Conservation (phyloP, 257 asterid species). For the Rubia yunnanensis region DNA sequence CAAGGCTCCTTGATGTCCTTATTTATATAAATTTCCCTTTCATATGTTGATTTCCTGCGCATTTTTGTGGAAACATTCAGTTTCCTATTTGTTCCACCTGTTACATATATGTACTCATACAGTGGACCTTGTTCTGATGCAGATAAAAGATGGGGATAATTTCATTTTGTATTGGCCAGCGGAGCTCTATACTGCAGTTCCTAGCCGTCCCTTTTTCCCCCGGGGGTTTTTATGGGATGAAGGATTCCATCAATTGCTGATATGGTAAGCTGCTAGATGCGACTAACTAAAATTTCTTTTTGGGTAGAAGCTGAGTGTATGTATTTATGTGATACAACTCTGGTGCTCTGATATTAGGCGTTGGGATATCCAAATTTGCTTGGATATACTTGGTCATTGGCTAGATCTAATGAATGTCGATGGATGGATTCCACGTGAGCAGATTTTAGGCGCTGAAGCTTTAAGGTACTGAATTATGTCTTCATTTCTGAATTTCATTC, state of each 20-base stretch:
- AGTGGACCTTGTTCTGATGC: slow-evolving; percentile 39
- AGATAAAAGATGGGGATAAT: slow-evolving; percentile 47
- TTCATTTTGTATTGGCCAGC: slow-evolving; percentile 89
- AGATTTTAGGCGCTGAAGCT: slow-evolving; percentile 97
- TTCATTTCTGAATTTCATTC: slow-evolving; percentile 6
- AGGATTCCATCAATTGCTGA: slow-evolving; percentile 93
- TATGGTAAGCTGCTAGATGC: slow-evolving; percentile 52
- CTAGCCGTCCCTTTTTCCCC: slow-evolving; percentile 97
- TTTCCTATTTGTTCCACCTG: background rate
- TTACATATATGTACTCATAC: slow-evolving; percentile 37
- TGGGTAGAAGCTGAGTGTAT: background rate
- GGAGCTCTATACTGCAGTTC: slow-evolving; percentile 95
- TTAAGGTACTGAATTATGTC: slow-evolving; percentile 42
- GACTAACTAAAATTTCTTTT: background rate
- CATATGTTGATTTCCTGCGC: background rate
- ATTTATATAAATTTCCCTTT: background rate
- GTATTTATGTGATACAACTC: background rate
- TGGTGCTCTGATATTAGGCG: slow-evolving; percentile 44
- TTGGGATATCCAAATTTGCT: slow-evolving; percentile 80
- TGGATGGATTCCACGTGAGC: slow-evolving; percentile 99
- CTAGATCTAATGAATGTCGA: slow-evolving; percentile 90
- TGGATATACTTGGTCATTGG: slow-evolving; percentile 97
- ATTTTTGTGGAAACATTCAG: background rate
- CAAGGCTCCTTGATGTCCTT: background rate
- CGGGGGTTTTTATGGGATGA: slow-evolving; percentile 99